These are phyloP conservation scores for Trametes cingulata DNA, from an alignment of 768 basidiomycete species.

Conservation along the genomic window DNA sequence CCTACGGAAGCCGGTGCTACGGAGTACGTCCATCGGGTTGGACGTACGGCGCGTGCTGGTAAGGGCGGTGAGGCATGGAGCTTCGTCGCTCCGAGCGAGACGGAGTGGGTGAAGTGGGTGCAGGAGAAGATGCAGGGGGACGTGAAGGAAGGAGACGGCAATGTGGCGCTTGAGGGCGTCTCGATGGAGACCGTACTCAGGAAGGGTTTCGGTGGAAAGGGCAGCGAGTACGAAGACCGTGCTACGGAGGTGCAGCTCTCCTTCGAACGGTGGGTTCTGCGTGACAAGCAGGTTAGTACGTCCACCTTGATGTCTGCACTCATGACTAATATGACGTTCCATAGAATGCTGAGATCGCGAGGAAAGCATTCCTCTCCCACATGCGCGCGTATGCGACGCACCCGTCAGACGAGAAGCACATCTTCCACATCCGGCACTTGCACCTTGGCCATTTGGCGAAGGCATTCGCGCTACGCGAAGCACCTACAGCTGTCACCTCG, in stretches of 20 bases:
- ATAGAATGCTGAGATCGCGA: conserved; percentile 76
- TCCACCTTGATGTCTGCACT: neutral
- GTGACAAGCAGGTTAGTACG: conserved; percentile 60
- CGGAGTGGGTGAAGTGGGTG: conserved; percentile 89
- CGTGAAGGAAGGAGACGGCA: conserved; percentile 25
- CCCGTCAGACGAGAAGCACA: conserved; percentile 91
- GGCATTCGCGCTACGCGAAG: conserved; percentile 86
- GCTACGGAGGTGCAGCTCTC: conserved; percentile 96
- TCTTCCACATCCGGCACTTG: conserved; percentile 93
- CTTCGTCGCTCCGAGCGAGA: conserved; percentile 84
- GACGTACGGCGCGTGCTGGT: conserved; percentile 95
- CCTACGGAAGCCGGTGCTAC: conserved; percentile 96
- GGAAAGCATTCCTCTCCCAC: conserved; percentile 87
- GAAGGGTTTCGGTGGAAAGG: conserved; percentile 85
- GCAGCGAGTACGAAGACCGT: conserved; percentile 77
- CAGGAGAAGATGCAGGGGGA: conserved; percentile 76
- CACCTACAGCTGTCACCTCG: conserved; percentile 51
- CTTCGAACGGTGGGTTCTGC: conserved; percentile 92
- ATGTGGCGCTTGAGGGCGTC: conserved; percentile 56
- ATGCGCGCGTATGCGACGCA: conserved; percentile 98
- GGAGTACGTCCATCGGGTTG: conserved; percentile 96
- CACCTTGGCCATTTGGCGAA: conserved; percentile 95
- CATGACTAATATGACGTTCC: neutral
- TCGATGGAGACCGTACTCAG: conserved; percentile 70
- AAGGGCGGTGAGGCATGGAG: conserved; percentile 96